phyloP scores from a whole-genome alignment of 345 rosid species.

The Gossypium australe region DNA sequence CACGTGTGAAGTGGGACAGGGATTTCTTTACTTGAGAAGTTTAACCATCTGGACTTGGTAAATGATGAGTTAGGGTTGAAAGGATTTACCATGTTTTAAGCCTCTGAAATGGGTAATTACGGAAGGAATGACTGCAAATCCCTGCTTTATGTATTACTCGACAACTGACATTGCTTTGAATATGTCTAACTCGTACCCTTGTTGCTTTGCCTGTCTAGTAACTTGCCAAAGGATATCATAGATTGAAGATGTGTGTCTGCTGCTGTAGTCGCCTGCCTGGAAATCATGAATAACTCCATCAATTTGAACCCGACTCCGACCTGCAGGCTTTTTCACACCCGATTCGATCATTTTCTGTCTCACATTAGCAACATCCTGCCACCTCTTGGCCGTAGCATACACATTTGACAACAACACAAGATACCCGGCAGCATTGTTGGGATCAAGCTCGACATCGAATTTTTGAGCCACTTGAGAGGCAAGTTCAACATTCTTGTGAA shows the following conservation, averaged over 20 bases:
- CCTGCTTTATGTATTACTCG: slow-evolving; percentile 1
- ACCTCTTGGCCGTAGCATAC: slow-evolving; percentile 33
- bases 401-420: slow-evolving; percentile 38
- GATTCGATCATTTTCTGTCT: slow-evolving; percentile 29
- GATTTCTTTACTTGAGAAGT: neutral
- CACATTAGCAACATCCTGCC: slow-evolving; percentile 36
- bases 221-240: slow-evolving; percentile 27
- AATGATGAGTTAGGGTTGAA: neutral
- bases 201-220: slow-evolving; percentile 20
- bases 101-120: neutral
- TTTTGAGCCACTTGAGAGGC: slow-evolving; percentile 36
- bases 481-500: slow-evolving; percentile 31
- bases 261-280: slow-evolving; percentile 17
- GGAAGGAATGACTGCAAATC: neutral
- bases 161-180: neutral
- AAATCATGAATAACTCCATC: slow-evolving; percentile 29
- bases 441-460: slow-evolving; percentile 26
- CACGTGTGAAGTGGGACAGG: neutral
- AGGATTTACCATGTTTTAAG: neutral
- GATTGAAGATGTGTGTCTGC: slow-evolving; percentile 22
- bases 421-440: slow-evolving; percentile 31
- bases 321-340: slow-evolving; percentile 30
- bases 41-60: neutral
- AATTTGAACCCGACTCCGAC: slow-evolving; percentile 34
- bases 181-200: slow-evolving; percentile 18